Base-by-base conservation (phyloP, 345 rosid species). In the Boechera stricta region DNA sequence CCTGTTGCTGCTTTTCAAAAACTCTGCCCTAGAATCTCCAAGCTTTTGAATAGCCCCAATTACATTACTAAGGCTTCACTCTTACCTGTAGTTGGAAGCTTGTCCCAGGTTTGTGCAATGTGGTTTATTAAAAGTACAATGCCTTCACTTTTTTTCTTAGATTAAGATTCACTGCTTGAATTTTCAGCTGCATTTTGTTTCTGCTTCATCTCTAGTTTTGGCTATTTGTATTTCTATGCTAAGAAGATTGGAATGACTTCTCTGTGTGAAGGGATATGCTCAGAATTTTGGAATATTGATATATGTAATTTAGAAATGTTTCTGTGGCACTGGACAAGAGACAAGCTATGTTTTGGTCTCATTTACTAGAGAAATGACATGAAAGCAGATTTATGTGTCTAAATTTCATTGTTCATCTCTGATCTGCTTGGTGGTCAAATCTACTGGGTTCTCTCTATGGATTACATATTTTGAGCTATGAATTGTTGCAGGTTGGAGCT, bases 1-100 rank as follows among this genome's bases (percentile, higher is more conserved):
- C 93, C 92, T 2, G 69, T 82, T 41, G 85, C 71, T 41, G 84
- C 91, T 4, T 90, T 94, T 63, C 95, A 90, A 77, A 95, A 95
- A 79, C 69, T 95, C 38, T 91, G 95, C 67, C 84, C 98, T 7
- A 89, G 89, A 81, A 90, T 94, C 72, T 80, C 89, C 56, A 95
- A 95, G 90, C 79, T 95, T 79, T 81, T 95, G 75, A 88, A 86
- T 64, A 94, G 88, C 51, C 94, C 89, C 38, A 91, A 82, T 86
- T 95, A 89, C 69, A 60, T 82, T 76, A 94, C 94, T 3, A 92
- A 87, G 69, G 84, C 91, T 61, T 83, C 97, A 3, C 85, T 95
- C 56, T 86, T 95, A 79, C 89, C 92, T 9, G 90, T 90, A 0
- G 89, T 95, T 39, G 86, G 89, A 28, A 89, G 87, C 70, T 87